Evolutionary conservation across 805 yeast species (phyloP).

Genomic region (Starmerella roubikii): DNA sequence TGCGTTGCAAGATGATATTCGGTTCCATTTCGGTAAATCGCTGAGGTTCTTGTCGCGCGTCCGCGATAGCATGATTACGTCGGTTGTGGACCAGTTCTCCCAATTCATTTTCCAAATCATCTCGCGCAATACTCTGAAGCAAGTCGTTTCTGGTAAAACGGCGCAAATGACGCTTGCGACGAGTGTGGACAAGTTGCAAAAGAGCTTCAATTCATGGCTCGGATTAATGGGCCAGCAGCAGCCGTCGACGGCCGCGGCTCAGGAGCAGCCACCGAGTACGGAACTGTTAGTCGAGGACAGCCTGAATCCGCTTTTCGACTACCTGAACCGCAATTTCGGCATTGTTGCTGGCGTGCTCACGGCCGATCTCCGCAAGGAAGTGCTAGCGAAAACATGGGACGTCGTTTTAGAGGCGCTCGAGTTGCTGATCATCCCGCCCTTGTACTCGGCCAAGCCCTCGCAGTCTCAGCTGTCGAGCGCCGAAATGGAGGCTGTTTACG

Average conservation of each 20-base stretch:
- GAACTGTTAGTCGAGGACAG: constrained; percentile 41
- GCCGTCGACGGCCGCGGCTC: constrained; percentile 2
- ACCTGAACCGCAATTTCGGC: constrained; percentile 52
- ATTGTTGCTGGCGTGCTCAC: constrained; percentile 50
- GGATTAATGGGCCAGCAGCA: too few relatives aligned
- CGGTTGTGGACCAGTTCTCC: constrained; percentile 62
- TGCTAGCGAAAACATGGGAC: constrained; percentile 73
- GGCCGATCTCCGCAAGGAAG: constrained; percentile 40
- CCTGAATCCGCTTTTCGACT: constrained; percentile 59
- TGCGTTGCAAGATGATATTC: constrained; percentile 63
- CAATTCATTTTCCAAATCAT: constrained; percentile 43
- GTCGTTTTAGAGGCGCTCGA: constrained; percentile 58
- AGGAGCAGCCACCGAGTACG: not conserved
- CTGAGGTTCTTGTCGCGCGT: constrained; percentile 50
- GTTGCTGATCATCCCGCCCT: constrained; percentile 56
- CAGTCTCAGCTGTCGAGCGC: constrained; percentile 37
- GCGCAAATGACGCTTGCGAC: constrained; percentile 18
- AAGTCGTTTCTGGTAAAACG: too few relatives aligned
- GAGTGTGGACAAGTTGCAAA: constrained; percentile 20
- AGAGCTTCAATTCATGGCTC: constrained; percentile 23
- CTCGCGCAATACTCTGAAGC: constrained; percentile 41
- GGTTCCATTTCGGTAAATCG: constrained; percentile 67
- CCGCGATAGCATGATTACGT: constrained; percentile 50
- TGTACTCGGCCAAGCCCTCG: constrained; percentile 26
- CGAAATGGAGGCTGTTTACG: constrained; percentile 55